Evolutionary conservation across 352 stramenopile species (phyloP).

Genomic region (Phytophthora pisi): DNA sequence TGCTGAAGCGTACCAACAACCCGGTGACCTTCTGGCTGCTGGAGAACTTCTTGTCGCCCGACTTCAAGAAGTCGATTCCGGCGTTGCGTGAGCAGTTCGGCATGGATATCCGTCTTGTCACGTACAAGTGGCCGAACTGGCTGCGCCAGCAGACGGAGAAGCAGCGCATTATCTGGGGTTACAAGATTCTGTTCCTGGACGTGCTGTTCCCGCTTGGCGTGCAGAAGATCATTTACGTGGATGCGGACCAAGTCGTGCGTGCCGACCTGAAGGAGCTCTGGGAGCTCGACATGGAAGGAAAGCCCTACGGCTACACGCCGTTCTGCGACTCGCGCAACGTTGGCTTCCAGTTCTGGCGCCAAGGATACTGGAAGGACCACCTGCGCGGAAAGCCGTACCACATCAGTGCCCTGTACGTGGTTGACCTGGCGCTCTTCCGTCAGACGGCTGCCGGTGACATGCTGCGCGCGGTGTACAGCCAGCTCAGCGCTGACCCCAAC

Average conservation of each 20-base stretch:
- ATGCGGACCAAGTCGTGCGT: slow-evolving; percentile 99
- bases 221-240: slow-evolving; percentile 99
- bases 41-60: slow-evolving; percentile 98
- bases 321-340: slow-evolving; percentile 98
- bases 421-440: slow-evolving; percentile 97
- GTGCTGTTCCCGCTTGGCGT: slow-evolving; percentile 99
- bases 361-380: slow-evolving; percentile 98
- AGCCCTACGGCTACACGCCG: slow-evolving; percentile 98
- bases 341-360: slow-evolving; percentile 98
- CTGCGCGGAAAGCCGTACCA: slow-evolving; percentile 98
- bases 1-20: slow-evolving; percentile 96
- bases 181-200: slow-evolving; percentile 99
- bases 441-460: slow-evolving; percentile 95
- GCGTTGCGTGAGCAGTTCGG: slow-evolving; percentile 92
- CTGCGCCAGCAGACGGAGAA: slow-evolving; percentile 98
- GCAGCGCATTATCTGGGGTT: slow-evolving; percentile 99
- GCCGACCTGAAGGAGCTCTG: slow-evolving; percentile 98
- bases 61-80: slow-evolving; percentile 96
- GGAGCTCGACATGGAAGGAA: slow-evolving; percentile 97
- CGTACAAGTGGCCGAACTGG: slow-evolving; percentile 99
- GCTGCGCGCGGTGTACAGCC: slow-evolving; percentile 96
- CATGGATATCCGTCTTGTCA: slow-evolving; percentile 99
- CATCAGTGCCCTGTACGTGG: slow-evolving; percentile 99
- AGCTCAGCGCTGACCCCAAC: slow-evolving; percentile 97
- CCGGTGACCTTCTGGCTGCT: slow-evolving; percentile 99